These are phyloP conservation scores for Ogataea trehalophila DNA, from an alignment of 805 yeast species.

Conservation along the genomic window DNA sequence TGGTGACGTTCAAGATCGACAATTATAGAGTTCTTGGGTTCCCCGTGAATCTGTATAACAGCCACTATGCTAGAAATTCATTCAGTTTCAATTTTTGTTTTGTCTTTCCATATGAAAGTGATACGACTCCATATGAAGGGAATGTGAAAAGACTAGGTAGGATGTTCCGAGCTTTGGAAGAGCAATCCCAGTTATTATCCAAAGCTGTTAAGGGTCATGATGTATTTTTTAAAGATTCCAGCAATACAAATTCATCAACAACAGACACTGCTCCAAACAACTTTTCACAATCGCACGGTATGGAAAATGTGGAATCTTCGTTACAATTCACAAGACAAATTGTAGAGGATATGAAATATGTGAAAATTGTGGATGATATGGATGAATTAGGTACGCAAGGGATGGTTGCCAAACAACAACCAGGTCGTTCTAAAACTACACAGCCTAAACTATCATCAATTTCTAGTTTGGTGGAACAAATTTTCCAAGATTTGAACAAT, in stretches of 20 bases:
- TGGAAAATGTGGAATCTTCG: constrained; percentile 2
- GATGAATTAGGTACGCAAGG: constrained; percentile 24
- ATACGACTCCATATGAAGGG: constrained; percentile 80
- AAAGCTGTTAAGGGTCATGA: constrained; percentile 40
- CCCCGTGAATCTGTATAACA: constrained; percentile 77
- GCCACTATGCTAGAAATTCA: constrained; percentile 81
- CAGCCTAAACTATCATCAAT: constrained; percentile 42
- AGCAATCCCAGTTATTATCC: constrained; percentile 76
- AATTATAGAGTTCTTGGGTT: constrained; percentile 74
- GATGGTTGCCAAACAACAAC: constrained; percentile 19
- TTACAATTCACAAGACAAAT: constrained; percentile 8
- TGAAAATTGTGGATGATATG: constrained; percentile 28
- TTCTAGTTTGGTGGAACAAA: constrained; percentile 76
- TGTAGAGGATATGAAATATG: constrained; percentile 22
- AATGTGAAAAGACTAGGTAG: constrained; percentile 79
- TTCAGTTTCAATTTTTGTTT: constrained; percentile 92
- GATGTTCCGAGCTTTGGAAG: constrained; percentile 87
- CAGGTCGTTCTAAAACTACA: constrained; percentile 16
- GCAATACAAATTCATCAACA: neutral
- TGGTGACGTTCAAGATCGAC: constrained; percentile 69
- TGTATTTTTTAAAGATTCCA: constrained; percentile 34
- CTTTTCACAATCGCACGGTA: neutral
- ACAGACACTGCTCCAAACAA: neutral
- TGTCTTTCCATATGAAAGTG: constrained; percentile 79
- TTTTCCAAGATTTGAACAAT: constrained; percentile 90